Evolutionary conservation across 2,329 filamentous ascomycete species (phyloP).

Genomic region (Macroventuria anomochaeta): DNA sequence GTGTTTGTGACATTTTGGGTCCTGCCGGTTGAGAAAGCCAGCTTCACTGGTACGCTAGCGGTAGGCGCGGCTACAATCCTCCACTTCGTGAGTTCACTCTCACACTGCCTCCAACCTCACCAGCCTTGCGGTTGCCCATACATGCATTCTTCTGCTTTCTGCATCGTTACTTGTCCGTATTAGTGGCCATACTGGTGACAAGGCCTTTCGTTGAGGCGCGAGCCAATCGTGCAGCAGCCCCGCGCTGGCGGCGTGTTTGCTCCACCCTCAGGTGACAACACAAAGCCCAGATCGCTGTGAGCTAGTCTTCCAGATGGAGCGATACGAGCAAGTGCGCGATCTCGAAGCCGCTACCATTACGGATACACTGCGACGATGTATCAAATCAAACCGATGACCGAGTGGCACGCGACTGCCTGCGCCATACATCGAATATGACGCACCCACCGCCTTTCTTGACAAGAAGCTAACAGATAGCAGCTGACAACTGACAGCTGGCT

Average conservation of each 20-base stretch:
- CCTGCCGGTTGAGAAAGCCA: not conserved
- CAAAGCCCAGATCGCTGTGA: conserved; percentile 2
- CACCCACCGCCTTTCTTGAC: not conserved
- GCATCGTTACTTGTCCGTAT: not conserved
- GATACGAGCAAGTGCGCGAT: conserved; percentile 10
- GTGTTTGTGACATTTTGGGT: not conserved
- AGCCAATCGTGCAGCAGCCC: conserved; percentile 10
- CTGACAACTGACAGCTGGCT: not conserved
- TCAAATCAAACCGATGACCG: conserved; percentile 8
- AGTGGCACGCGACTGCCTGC: conserved; percentile 14
- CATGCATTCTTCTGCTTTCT: not conserved
- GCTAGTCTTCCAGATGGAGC: conserved; percentile 1
- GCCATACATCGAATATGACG: conserved; percentile 4
- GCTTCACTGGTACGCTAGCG: conserved; percentile 18
- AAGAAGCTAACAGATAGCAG: conserved; percentile 11
- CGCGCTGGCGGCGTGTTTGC: conserved; percentile 7
- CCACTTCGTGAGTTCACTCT: not conserved
- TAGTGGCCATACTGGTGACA: conserved; percentile 3
- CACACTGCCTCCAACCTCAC: not conserved
- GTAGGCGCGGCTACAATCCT: conserved; percentile 7
- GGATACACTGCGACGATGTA: not conserved
- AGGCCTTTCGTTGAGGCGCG: conserved; percentile 5
- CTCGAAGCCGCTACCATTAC: not conserved
- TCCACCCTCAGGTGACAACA: conserved; percentile 15
- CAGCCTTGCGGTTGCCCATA: not conserved